Percentiles rank a stretch among this genome's conserved stretches.
phyloP scores from a whole-genome alignment of 495 filamentous ascomycete genomes.

The Melanomma pulvis-pyrius region DNA sequence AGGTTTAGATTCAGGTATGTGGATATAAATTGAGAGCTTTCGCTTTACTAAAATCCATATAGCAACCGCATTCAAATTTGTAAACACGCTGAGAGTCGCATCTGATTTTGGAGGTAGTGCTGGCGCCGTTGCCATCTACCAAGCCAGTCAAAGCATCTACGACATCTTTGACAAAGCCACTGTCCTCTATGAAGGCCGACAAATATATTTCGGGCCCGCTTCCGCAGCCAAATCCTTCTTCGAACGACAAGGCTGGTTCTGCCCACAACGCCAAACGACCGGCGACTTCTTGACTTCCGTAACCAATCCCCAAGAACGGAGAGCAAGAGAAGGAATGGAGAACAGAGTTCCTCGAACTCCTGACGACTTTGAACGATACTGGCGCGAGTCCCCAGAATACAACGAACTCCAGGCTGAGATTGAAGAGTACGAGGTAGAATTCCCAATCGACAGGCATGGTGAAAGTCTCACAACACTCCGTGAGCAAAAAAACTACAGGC shows the following conservation, averaged over 20 bases:
- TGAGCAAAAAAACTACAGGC: slow-evolving; percentile 62
- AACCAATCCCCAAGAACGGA: slow-evolving; percentile 65
- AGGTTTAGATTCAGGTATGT: slow-evolving; percentile 45
- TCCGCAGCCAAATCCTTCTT: slow-evolving; percentile 42
- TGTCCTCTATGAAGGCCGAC: slow-evolving; percentile 45
- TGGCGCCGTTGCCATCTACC: slow-evolving; percentile 80
- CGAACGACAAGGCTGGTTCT: slow-evolving; percentile 58
- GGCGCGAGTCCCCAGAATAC: slow-evolving; percentile 71
- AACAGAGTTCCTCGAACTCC: slow-evolving; percentile 66
- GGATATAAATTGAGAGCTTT: slow-evolving; percentile 25
- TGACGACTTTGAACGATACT: slow-evolving; percentile 69
- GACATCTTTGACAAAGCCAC: slow-evolving; percentile 43
- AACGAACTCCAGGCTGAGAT: slow-evolving; percentile 68
- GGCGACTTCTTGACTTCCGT: slow-evolving; percentile 75
- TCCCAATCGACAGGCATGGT: slow-evolving; percentile 7
- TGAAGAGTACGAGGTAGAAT: slow-evolving; percentile 60
- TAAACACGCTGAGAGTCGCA: slow-evolving; percentile 39
- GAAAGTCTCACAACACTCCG: slow-evolving; percentile 55
- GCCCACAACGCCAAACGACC: slow-evolving; percentile 61
- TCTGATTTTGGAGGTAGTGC: slow-evolving; percentile 32
- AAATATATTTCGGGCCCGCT: slow-evolving; percentile 44
- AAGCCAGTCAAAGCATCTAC: slow-evolving; percentile 67
- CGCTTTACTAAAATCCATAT: slow-evolving; percentile 48
- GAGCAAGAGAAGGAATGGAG: slow-evolving; percentile 61
- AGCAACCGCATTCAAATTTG: slow-evolving; percentile 42